Evolutionary conservation across 108 stramenopile species (phyloP), one percentile per base, ranked within the genome.

Genomic region (Cylindrotheca closterium): DNA sequence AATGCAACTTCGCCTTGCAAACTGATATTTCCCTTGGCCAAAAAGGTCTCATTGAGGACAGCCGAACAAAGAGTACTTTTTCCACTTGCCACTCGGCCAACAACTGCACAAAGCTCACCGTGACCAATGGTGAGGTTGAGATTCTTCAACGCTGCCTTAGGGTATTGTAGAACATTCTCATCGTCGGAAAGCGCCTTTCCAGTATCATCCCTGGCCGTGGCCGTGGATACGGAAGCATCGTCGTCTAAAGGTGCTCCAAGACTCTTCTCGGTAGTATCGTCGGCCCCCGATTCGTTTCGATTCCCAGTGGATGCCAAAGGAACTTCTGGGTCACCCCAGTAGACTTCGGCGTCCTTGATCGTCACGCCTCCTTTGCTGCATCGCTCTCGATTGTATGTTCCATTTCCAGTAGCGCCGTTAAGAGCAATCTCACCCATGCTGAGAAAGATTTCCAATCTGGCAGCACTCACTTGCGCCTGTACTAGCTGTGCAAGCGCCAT

Each of bases 41-140:
- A 68, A 30, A 83, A 58, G 24, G 89, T 74, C 71, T 96, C 92
- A 47, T 88, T 87, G 7, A 96, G 62, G 45, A 93, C 65, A 15
- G 92, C 87, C 15, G 86, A 58, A 47, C 84, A 74, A 12, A 96
- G 60, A 17, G 83, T 83, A 27, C 69, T 74, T 69, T 96, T 96
- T 15, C 96, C 96, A 51, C 71, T 74, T 5, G 87, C 96, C 15
- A 96, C 96, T 7, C 79, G 69, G 1, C 96, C 96, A 30, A 96
- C 77, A 29, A 96, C 75, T 21, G 92, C 96, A 55, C 83, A 82
- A 1, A 95, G 80, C 42, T 91, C 77, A 15, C 95, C 96, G 48
- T 56, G 63, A 21, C 48, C 26, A 0, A 95, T 75, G 31, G 60
- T 45, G 21, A 85, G 51, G 37, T 56, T 77, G 33, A 86, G 63